Base-by-base conservation (phyloP, 2,329 filamentous ascomycete species). In the Aspergillus novofumigatus region DNA sequence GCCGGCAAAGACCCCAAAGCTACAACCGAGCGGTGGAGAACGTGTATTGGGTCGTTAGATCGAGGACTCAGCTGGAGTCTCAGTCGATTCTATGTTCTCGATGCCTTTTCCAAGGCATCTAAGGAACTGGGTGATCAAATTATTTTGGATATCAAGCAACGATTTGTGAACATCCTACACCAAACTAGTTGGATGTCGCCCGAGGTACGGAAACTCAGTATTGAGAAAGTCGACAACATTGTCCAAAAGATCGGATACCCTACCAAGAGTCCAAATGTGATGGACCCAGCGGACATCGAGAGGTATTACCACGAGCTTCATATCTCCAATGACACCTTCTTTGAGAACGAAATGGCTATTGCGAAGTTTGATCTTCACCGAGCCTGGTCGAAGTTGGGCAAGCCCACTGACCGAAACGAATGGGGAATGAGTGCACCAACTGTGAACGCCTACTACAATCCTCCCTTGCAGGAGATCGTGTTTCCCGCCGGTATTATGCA, bases 401-500 rank as follows among this genome's bases (percentile, higher is more conserved):
- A 83, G 67, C 85, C 86, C 0, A 82, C 83, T 3, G 79, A 87
- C 69, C 81, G 81, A 25, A 78, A 83, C 21, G 74, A 82, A 64
- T 89, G 86, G 83, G 79, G 69, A 10, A 85, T 86, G 81, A 82
- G 79, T 8, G 81, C 83, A 0, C 77, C 83, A 1, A 85, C 81
- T 1, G 81, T 84, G n/a, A 88, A 89, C 63, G 86, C 86, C 1
- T 87, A 86, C 63, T 87, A 89, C 69, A 83, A 84, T 61, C 82
- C 81, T 28, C 78, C 80, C 0, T 80, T 81, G n/a, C 89, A 90
- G 64, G 83, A 86, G 65, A 89, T 90, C 49, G 83, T 86, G 3
- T 87, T 90, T 68, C 85, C 85, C 0, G 86, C 86, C 0, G 87
- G 85, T 0, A 87, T 89, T 56, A 85, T 88, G 81, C 87, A 90